phyloP scores from a whole-genome alignment of 768 basidiomycete species.

The Kwoniella heveanensis region DNA sequence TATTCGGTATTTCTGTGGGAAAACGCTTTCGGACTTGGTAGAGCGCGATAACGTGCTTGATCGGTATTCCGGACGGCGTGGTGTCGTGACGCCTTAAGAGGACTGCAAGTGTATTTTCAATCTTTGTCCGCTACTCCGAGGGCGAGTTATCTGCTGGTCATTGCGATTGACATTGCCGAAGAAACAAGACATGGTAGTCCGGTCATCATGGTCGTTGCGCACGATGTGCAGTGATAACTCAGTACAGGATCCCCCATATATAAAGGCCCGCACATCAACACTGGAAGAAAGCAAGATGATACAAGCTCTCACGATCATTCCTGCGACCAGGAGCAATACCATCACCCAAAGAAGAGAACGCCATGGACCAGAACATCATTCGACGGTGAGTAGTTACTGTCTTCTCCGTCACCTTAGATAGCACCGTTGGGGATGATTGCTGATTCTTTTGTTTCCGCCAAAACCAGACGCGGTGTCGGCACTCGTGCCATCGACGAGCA shows the following conservation, averaged over 20 bases:
- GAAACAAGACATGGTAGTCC: no score
- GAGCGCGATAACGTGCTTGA: neutral
- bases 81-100: neutral
- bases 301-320: neutral
- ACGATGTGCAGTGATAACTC: no score
- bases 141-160: no score
- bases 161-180: no score
- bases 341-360: neutral
- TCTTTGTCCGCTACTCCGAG: neutral
- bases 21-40: neutral
- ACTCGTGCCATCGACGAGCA: slow-evolving; percentile 23
- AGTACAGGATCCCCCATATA: no score
- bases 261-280: no score
- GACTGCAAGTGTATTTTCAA: neutral
- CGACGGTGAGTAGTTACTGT: slow-evolving; percentile 13
- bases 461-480: slow-evolving; percentile 21
- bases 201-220: no score
- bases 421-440: neutral
- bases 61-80: slow-evolving; percentile 3
- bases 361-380: slow-evolving; percentile 30
- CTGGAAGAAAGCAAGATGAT: no score
- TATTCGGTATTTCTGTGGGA: neutral
- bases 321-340: neutral
- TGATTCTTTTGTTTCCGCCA: neutral
- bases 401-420: neutral